phyloP scores from a whole-genome alignment of 2,329 filamentous ascomycete species.

The Botryotinia convoluta region DNA sequence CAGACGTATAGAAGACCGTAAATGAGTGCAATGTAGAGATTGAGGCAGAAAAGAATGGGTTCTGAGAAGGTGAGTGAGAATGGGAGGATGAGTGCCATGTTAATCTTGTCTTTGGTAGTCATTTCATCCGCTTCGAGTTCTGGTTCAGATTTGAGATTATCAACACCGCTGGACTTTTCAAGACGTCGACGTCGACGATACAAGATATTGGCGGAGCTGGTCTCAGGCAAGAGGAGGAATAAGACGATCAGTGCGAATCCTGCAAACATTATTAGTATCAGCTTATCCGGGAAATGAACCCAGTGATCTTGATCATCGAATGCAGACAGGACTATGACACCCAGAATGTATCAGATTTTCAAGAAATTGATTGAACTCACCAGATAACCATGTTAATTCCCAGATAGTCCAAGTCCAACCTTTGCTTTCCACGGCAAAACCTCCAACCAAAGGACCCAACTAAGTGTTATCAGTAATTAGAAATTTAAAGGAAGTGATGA shows the following conservation, averaged over 20 bases:
- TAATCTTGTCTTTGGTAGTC: slow-evolving; percentile 45
- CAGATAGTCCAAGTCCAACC: slow-evolving; percentile 58
- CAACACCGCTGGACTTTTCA: slow-evolving; percentile 54
- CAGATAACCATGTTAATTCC: slow-evolving; percentile 60
- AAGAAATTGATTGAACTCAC: slow-evolving; percentile 21
- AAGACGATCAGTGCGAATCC: slow-evolving; percentile 54
- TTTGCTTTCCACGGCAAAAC: slow-evolving; percentile 55
- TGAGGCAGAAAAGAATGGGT: slow-evolving; percentile 59
- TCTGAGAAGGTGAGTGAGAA: slow-evolving; percentile 57
- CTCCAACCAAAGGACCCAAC: slow-evolving; percentile 58
- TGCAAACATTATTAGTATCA: background rate
- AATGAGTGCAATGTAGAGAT: slow-evolving; percentile 59
- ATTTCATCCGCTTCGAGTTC: slow-evolving; percentile 60
- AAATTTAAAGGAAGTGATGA: background rate
- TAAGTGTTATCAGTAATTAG: background rate
- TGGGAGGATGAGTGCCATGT: slow-evolving; percentile 58
- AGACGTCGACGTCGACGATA: slow-evolving; percentile 57
- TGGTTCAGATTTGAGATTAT: slow-evolving; percentile 55
- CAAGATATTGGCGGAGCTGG: slow-evolving; percentile 56
- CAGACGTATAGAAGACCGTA: slow-evolving; percentile 61
- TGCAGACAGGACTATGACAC: background rate
- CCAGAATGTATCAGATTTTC: background rate
- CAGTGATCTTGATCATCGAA: background rate
- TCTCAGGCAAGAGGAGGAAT: slow-evolving; percentile 63
- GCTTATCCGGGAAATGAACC: background rate